Evolutionary conservation across 768 basidiomycete species (phyloP).

Genomic region (Lactarius trivialis): DNA sequence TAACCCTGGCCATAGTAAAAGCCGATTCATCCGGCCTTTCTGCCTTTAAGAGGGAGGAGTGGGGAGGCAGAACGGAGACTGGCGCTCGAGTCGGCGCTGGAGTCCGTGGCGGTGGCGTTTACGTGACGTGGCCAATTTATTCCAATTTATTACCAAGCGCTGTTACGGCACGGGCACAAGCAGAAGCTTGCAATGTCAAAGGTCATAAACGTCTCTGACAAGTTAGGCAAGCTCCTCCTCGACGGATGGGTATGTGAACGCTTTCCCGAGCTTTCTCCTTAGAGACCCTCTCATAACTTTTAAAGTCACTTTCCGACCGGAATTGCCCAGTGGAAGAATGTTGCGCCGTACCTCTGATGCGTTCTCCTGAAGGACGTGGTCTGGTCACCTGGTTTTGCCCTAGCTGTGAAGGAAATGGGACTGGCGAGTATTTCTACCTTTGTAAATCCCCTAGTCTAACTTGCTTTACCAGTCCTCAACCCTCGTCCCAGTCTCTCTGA

Average conservation of each 20-base stretch:
- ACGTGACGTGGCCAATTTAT: conserved; percentile 17
- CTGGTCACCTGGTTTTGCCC: conserved; percentile 53
- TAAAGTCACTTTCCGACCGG: conserved; percentile 46
- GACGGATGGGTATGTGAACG: conserved; percentile 22
- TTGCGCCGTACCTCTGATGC: conserved; percentile 58
- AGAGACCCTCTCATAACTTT: conserved; percentile 31
- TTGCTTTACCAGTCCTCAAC: conserved; percentile 4
- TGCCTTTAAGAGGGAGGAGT: conserved; percentile 10
- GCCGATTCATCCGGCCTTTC: conserved; percentile 33
- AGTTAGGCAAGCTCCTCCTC: conserved; percentile 44
- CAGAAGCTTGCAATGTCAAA: conserved; percentile 37
- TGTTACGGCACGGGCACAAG: too few relatives aligned
- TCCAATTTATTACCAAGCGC: not conserved
- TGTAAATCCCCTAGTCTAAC: not conserved
- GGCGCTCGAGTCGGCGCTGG: too few relatives aligned
- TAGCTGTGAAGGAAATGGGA: conserved; percentile 45
- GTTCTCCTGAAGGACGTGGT: conserved; percentile 50
- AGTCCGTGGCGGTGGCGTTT: too few relatives aligned
- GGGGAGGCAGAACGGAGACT: not conserved
- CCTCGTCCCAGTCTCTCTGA: conserved; percentile 7
- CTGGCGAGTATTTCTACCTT: conserved; percentile 31
- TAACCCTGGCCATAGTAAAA: conserved; percentile 46
- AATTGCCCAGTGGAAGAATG: conserved; percentile 53
- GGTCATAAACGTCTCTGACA: conserved; percentile 51
- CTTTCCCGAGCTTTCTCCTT: not conserved